Percentiles rank a stretch among this genome's conserved stretches.
Evolutionary conservation across 202 grass and related monocot genomes (phyloP).

Genomic region (Dendrocalamus latiflorus): DNA sequence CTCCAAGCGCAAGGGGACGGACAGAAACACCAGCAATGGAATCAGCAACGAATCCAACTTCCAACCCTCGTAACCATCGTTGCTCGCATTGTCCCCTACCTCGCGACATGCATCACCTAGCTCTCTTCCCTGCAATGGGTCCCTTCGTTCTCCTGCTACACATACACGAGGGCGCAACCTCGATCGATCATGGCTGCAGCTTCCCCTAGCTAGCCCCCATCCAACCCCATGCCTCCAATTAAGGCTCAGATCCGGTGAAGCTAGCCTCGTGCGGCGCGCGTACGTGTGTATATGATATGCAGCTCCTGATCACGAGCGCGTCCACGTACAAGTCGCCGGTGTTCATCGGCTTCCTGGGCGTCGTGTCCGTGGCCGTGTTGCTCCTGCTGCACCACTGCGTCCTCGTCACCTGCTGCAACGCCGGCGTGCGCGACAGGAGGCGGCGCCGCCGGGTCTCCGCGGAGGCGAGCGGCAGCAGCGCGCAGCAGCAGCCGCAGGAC

Average conservation of each 20-base stretch:
- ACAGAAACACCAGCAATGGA: not conserved
- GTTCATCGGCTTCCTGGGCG: conserved; percentile 30
- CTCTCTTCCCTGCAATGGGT: not conserved
- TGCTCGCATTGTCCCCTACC: conserved; percentile 7
- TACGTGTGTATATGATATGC: not conserved
- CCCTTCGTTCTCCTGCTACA: too few species aligned
- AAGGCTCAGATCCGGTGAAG: not conserved
- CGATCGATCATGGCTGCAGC: too few species aligned
- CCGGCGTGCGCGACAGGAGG: not conserved
- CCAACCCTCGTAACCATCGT: conserved; percentile 45
- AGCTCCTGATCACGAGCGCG: not conserved
- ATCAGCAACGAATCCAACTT: not conserved
- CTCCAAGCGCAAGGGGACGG: conserved; percentile 8
- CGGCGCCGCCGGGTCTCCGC: not conserved
- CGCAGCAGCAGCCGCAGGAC: not conserved
- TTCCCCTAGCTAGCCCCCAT: not conserved
- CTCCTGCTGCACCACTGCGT: conserved; percentile 31
- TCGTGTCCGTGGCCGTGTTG: conserved; percentile 15
- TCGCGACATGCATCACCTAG: too few species aligned
- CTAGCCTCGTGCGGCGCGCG: not conserved
- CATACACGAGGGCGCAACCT: too few species aligned
- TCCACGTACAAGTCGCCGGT: conserved; percentile 27
- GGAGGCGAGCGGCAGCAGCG: not conserved
- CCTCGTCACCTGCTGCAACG: conserved; percentile 20
- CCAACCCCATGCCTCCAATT: too few species aligned